Conservation (phyloP, 805 yeast species). For the Brettanomyces custersianus region DNA sequence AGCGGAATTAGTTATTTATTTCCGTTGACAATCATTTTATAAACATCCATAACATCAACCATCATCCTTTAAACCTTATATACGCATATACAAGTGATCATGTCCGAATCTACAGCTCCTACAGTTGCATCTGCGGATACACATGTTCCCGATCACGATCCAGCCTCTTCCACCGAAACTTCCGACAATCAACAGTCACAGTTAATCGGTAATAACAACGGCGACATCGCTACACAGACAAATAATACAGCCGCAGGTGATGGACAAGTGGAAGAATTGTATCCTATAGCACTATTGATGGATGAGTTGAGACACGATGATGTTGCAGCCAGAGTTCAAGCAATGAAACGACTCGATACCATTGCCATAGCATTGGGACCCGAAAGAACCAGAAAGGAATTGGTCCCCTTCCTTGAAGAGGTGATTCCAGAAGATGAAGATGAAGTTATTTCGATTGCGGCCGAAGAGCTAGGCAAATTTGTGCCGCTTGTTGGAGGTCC, state of each 20-base stretch:
- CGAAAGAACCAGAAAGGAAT: slow-evolving; percentile 80
- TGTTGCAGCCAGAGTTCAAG: slow-evolving; percentile 84
- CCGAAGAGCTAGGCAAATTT: slow-evolving; percentile 82
- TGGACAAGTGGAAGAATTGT: slow-evolving; percentile 47
- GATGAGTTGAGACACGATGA: slow-evolving; percentile 95
- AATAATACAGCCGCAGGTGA: neutral
- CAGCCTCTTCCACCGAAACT: neutral
- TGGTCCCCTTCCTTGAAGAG: slow-evolving; percentile 82
- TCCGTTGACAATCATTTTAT: too few species aligned
- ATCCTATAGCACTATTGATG: slow-evolving; percentile 91
- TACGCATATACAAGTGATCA: too few species aligned
- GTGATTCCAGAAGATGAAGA: slow-evolving; percentile 97
- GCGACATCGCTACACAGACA: neutral
- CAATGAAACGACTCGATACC: slow-evolving; percentile 89
- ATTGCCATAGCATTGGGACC: slow-evolving; percentile 94
- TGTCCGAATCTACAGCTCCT: too few species aligned
- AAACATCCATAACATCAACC: too few species aligned
- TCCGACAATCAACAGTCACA: neutral
- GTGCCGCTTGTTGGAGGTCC: slow-evolving; percentile 86
- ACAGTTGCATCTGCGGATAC: too few species aligned
- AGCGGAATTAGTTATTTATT: too few species aligned
- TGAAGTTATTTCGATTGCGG: slow-evolving; percentile 90
- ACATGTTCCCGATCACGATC: too few species aligned
- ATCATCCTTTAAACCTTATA: too few species aligned
- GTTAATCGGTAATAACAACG: neutral